Base-by-base conservation (phyloP, 1,139 yeast genomes). In the Geotrichum macrosporum region DNA sequence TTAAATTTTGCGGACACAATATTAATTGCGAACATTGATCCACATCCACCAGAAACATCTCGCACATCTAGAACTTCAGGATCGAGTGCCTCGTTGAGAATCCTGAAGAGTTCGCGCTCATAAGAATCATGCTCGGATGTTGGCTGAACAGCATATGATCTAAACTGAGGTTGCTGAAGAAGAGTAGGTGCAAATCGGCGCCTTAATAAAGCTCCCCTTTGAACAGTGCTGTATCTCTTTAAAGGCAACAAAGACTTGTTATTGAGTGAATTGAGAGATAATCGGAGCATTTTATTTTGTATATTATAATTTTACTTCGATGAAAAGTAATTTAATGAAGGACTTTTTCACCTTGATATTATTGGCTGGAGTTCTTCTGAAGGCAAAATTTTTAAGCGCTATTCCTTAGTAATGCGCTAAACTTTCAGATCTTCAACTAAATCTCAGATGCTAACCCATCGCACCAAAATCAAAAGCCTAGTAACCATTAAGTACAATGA, bases 1-100 rank as follows among this genome's bases (percentile, higher is more conserved):
- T 83, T 79, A 68, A 92, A 92, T 60, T 78, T 71, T 1, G 71
- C 72, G 49, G 95, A 82, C 35, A 81, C 84, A 19, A 94, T 77
- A 52, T 76, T 71, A 44, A 92, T 92, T 39, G 95, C 88, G 68
- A 87, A 94, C 97, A 92, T 92, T 3, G 96, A 88, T 0, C 99
- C 99, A 69, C 98, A 94, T 0, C 99, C 98, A 5, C 88, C 97
- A 21, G 94, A 81, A 4, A 89, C 81, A 63, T 92, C 98, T 55
- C 73, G 72, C 8, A 89, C 95, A 42, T 74, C 73, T 43, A 88
- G 68, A 37, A 67, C 68, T 29, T 68, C 63, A 1, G 97, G 96
- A 13, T 67, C 56, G 44, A 88, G 75, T 47, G 74, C 74, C 16
- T 70, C 64, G 16, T 72, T 58, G 41, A 88, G 71, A 48, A 79